These are phyloP conservation scores for Fusarium redolens DNA, from an alignment of 2,329 filamentous ascomycete genomes.

Conservation along the genomic window DNA sequence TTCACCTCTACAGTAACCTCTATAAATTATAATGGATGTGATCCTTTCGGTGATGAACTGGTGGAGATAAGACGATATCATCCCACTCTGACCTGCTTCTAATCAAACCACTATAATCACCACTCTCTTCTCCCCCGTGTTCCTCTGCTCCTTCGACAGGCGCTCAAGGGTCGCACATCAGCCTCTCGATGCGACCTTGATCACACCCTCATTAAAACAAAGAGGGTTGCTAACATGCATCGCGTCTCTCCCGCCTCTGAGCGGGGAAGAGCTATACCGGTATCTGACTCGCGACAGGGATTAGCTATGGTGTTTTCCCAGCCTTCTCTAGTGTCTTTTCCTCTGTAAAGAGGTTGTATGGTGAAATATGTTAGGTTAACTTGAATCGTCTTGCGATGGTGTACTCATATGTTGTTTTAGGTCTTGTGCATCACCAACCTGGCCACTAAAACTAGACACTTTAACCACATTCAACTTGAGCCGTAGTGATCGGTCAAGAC, in stretches of 20 bases:
- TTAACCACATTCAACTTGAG: neutral
- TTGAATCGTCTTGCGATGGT: neutral
- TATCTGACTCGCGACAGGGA: conserved; percentile 7
- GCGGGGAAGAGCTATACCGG: conserved; percentile 15
- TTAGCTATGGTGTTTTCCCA: neutral
- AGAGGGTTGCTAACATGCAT: conserved; percentile 12
- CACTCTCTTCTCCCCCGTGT: conserved; percentile 15
- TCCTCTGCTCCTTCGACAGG: conserved; percentile 4
- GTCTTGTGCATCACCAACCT: conserved; percentile 1
- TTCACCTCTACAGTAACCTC: neutral
- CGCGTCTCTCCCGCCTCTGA: neutral
- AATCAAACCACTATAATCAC: neutral
- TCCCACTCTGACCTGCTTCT: conserved; percentile 20
- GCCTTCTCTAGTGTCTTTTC: neutral
- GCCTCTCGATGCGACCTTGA: conserved; percentile 10
- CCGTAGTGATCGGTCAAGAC: neutral
- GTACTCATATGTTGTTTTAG: neutral
- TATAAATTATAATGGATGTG: neutral
- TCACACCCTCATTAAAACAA: conserved; percentile 10
- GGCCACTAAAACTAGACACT: neutral
- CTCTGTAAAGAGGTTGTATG: neutral
- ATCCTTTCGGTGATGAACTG: conserved; percentile 15
- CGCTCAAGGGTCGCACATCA: conserved; percentile 14
- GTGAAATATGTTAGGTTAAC: neutral
- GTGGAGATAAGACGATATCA: conserved; percentile 26